These are phyloP conservation scores for Ogataea nitratoaversa DNA, from an alignment of 805 yeast genomes.

Conservation along the genomic window DNA sequence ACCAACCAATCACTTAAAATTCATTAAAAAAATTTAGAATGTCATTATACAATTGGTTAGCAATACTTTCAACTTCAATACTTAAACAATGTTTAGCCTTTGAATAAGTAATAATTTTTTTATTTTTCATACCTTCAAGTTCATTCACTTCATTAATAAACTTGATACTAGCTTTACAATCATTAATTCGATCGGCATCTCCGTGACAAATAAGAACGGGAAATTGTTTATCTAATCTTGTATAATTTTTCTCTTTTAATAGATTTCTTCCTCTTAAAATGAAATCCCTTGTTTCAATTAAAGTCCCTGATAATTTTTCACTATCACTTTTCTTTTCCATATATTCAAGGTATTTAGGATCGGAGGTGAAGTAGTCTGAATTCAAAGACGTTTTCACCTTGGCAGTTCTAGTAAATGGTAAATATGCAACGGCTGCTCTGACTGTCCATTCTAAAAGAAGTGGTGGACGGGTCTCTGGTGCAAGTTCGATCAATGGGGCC, in stretches of 20 bases:
- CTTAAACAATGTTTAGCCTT: conserved; percentile 43
- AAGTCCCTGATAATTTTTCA: conserved; percentile 48
- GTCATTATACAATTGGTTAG: conserved; percentile 31
- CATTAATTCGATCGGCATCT: conserved; percentile 57
- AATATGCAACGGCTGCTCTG: conserved; percentile 35
- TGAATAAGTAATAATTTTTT: conserved; percentile 15
- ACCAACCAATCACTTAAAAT: no score
- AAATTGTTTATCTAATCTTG: conserved; percentile 34
- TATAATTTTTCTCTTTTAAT: conserved; percentile 33
- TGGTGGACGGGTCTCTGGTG: conserved; percentile 58
- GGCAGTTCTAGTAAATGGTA: conserved; percentile 42
- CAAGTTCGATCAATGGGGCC: conserved; percentile 59
- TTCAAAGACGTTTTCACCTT: conserved; percentile 51
- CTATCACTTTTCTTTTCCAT: conserved; percentile 38
- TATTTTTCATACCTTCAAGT: conserved; percentile 27
- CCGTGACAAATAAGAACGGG: conserved; percentile 63
- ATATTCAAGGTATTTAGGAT: conserved; percentile 42
- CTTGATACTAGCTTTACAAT: conserved; percentile 40
- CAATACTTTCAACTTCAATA: conserved; percentile 42
- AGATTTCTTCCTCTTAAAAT: conserved; percentile 56
- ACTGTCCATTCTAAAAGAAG: conserved; percentile 36
- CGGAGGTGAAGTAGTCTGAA: conserved; percentile 50
- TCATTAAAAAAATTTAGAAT: conserved; percentile 37
- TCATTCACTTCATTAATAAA: conserved; percentile 33
- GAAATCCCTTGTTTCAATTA: conserved; percentile 56